A percentile compares a stretch with the other conserved stretches of the same genome.
Conservation (phyloP, 176 grass and related monocot genomes). For the Panicum miliaceum region DNA sequence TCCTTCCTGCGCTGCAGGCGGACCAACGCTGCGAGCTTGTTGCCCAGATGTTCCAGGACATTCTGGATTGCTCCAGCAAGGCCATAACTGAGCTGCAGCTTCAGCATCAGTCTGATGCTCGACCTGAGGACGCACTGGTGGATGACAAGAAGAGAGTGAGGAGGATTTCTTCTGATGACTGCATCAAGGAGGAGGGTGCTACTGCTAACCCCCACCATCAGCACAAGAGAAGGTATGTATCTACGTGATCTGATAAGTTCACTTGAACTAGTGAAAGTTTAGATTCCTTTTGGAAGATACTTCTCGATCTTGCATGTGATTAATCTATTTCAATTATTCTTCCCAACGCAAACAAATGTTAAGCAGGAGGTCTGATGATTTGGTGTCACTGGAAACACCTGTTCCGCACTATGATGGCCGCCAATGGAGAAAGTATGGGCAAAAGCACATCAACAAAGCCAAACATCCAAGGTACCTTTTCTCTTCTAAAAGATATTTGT, state of each 20-base stretch:
- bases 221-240: slow-evolving; percentile 44
- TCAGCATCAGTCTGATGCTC: background rate
- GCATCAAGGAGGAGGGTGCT: slow-evolving; percentile 4
- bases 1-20: slow-evolving; percentile 44
- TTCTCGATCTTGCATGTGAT: background rate
- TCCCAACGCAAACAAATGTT: background rate
- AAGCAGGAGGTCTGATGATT: slow-evolving; percentile 44
- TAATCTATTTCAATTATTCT: background rate
- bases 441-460: slow-evolving; percentile 53
- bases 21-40: slow-evolving; percentile 21
- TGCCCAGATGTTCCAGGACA: slow-evolving; percentile 36
- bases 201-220: slow-evolving; percentile 33
- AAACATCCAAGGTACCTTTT: slow-evolving; percentile 42
- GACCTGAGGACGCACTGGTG: background rate
- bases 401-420: slow-evolving; percentile 52
- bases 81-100: slow-evolving; percentile 38
- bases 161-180: slow-evolving; percentile 6
- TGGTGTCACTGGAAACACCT: slow-evolving; percentile 26
- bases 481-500: background rate
- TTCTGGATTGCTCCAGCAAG: slow-evolving; percentile 50
- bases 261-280: background rate
- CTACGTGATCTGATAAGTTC: background rate
- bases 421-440: slow-evolving; percentile 64
- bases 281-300: background rate
- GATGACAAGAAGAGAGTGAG: slow-evolving; percentile 41